These are phyloP conservation scores for Aspergillus neotritici DNA, from an alignment of 2,329 filamentous ascomycete species.

Conservation along the genomic window DNA sequence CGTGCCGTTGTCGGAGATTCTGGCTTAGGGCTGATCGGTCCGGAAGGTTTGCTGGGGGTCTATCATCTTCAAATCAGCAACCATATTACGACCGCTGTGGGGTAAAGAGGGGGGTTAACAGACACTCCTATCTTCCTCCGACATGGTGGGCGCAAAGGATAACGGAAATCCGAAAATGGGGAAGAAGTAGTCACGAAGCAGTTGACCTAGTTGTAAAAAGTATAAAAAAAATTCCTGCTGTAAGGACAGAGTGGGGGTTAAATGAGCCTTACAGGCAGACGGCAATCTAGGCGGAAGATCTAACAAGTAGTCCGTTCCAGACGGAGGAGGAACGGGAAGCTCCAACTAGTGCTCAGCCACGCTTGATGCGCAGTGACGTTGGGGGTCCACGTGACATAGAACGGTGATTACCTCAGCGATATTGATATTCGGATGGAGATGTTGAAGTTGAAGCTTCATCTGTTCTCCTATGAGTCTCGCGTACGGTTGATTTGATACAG, in stretches of 20 bases:
- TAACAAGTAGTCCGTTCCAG: too few relatives aligned
- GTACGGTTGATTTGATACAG: background rate
- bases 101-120: slow-evolving; percentile 10
- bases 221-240: slow-evolving; percentile 1
- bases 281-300: slow-evolving; percentile 8
- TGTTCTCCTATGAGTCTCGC: background rate
- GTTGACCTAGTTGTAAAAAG: background rate
- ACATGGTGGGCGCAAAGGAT: slow-evolving; percentile 19
- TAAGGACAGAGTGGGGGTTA: slow-evolving; percentile 13
- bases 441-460: too few relatives aligned
- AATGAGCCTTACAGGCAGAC: slow-evolving; percentile 19
- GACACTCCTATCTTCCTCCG: slow-evolving; percentile 36
- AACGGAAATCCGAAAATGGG: background rate
- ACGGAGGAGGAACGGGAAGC: slow-evolving; percentile 5
- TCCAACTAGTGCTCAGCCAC: slow-evolving; percentile 13
- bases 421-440: too few relatives aligned
- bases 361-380: slow-evolving; percentile 15
- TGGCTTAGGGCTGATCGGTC: slow-evolving; percentile 33
- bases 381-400: slow-evolving; percentile 10
- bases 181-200: slow-evolving; percentile 13
- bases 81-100: slow-evolving; percentile 7
- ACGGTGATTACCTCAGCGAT: background rate
- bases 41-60: slow-evolving; percentile 33
- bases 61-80: slow-evolving; percentile 19
- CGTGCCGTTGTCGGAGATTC: slow-evolving; percentile 53